phyloP scores from a whole-genome alignment of 2,329 filamentous ascomycete genomes.

The Oidium heveae region DNA sequence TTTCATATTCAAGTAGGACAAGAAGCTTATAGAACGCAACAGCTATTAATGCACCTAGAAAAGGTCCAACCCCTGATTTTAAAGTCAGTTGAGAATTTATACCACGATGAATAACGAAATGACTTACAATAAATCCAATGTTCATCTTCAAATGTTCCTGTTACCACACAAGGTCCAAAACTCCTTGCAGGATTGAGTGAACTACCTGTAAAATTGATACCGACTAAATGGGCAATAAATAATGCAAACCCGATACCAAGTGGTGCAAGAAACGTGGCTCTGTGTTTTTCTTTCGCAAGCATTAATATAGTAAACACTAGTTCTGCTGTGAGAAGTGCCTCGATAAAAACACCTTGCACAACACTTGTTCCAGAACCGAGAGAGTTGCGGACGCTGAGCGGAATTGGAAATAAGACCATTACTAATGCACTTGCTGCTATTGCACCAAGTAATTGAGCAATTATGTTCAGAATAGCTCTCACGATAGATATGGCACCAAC shows the following conservation, averaged over 20 bases:
- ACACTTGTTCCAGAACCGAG: constrained; percentile 17
- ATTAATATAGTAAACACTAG: constrained; percentile 25
- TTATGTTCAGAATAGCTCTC: constrained; percentile 13
- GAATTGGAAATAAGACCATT: constrained; percentile 13
- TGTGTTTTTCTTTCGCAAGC: constrained; percentile 19
- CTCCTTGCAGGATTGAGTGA: constrained; percentile 21
- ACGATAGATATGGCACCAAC: constrained; percentile 14
- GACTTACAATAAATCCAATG: constrained; percentile 23
- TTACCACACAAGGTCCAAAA: constrained; percentile 23
- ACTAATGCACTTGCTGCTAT: constrained; percentile 19
- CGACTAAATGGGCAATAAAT: constrained; percentile 21
- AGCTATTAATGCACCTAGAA: constrained; percentile 23
- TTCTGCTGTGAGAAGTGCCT: constrained; percentile 22
- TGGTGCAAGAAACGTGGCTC: constrained; percentile 22
- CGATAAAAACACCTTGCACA: constrained; percentile 23
- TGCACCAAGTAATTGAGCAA: constrained; percentile 15
- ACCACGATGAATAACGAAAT: neutral
- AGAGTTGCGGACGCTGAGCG: constrained; percentile 17
- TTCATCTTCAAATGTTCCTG: constrained; percentile 17
- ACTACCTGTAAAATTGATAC: constrained; percentile 18
- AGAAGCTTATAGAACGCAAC: constrained; percentile 24
- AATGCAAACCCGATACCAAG: constrained; percentile 22
- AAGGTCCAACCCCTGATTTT: constrained; percentile 20
- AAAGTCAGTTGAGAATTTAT: constrained; percentile 1
- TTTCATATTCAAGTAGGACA: constrained; percentile 26